These are phyloP conservation scores for Anisogramma anomala DNA, from an alignment of 2,329 filamentous ascomycete genomes.

Conservation along the genomic window DNA sequence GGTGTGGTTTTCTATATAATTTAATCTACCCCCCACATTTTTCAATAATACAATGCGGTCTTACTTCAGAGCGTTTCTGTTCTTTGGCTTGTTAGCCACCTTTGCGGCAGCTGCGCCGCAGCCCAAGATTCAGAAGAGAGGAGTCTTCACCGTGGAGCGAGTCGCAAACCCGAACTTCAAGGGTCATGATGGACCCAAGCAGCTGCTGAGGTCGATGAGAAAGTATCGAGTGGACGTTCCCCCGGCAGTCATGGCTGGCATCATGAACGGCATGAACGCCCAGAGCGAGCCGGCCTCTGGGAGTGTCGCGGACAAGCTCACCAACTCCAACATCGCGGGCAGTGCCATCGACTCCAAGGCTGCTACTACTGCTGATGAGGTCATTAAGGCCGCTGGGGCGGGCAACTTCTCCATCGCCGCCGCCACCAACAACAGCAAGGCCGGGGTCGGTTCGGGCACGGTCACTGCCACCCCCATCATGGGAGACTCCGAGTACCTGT, in stretches of 20 bases:
- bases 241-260: slow-evolving; percentile 28
- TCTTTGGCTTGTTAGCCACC: slow-evolving; percentile 37
- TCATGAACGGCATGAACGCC: slow-evolving; percentile 19
- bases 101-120: slow-evolving; percentile 34
- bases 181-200: slow-evolving; percentile 43
- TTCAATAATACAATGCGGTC: slow-evolving; percentile 18
- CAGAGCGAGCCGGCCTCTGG: too few relatives aligned
- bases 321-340: slow-evolving; percentile 3
- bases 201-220: slow-evolving; percentile 53
- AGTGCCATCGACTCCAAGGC: not conserved
- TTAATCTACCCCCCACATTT: not conserved
- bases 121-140: slow-evolving; percentile 32
- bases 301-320: slow-evolving; percentile 12
- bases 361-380: slow-evolving; percentile 16
- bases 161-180: slow-evolving; percentile 43
- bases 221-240: slow-evolving; percentile 52
- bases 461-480: slow-evolving; percentile 54
- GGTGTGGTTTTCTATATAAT: slow-evolving; percentile 16
- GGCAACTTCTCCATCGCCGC: slow-evolving; percentile 2
- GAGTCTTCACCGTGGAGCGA: slow-evolving; percentile 50
- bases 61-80: slow-evolving; percentile 21
- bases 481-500: slow-evolving; percentile 59
- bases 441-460: slow-evolving; percentile 34
- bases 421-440: slow-evolving; percentile 19
- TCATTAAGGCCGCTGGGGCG: slow-evolving; percentile 21